Evolutionary conservation across 2,329 filamentous ascomycete species (phyloP).

Genomic region (Hymenoscyphus fraxineus): DNA sequence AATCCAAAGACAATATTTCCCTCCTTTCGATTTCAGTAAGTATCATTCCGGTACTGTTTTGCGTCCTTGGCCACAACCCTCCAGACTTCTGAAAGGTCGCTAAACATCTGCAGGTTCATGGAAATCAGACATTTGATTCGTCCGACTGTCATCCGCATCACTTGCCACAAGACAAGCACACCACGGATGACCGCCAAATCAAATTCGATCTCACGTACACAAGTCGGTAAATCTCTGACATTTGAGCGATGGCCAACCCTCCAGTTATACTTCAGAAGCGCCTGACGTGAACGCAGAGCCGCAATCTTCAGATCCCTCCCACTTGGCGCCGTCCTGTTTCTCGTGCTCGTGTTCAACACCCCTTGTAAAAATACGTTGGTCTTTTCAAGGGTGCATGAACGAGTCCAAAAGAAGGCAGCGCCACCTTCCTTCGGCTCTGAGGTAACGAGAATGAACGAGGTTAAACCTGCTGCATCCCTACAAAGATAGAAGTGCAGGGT

Average conservation of each 20-base stretch:
- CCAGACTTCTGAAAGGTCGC: slow-evolving; percentile 21
- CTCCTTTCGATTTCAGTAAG: background rate
- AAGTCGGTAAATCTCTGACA: background rate
- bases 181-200: slow-evolving; percentile 18
- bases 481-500: background rate
- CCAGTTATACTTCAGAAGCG: slow-evolving; percentile 12
- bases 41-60: background rate
- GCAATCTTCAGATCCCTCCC: slow-evolving; percentile 11
- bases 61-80: slow-evolving; percentile 6
- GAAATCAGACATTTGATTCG: slow-evolving; percentile 23
- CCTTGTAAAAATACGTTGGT: slow-evolving; percentile 6
- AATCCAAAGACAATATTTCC: background rate
- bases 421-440: slow-evolving; percentile 6
- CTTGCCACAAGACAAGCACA: slow-evolving; percentile 9
- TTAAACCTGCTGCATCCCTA: background rate
- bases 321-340: slow-evolving; percentile 7
- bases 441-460: background rate
- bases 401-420: slow-evolving; percentile 14
- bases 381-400: slow-evolving; percentile 3
- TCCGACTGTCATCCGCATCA: slow-evolving; percentile 19
- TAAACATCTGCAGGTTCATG: slow-evolving; percentile 26
- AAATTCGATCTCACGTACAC: slow-evolving; percentile 8
- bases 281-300: slow-evolving; percentile 12
- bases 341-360: slow-evolving; percentile 3
- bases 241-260: slow-evolving; percentile 7